These are phyloP conservation scores for Erodium chrysanthum DNA, from an alignment of 441 rosid species.

Conservation along the genomic window DNA sequence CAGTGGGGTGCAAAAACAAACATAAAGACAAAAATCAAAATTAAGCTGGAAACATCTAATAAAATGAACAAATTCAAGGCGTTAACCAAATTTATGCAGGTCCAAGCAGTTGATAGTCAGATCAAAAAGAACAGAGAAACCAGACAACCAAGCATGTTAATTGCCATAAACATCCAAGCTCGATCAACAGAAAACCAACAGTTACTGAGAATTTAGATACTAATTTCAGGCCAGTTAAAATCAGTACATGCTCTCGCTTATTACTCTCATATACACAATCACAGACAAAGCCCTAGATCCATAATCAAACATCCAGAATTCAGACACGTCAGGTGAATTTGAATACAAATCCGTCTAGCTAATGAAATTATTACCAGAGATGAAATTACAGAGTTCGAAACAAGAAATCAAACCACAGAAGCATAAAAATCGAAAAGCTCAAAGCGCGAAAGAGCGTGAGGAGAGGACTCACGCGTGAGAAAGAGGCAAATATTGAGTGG, in stretches of 20 bases:
- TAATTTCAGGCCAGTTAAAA: not conserved
- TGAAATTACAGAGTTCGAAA: too few species aligned
- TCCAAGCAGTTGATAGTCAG: not conserved
- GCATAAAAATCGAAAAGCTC: not conserved
- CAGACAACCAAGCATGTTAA: not conserved
- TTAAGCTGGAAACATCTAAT: not conserved
- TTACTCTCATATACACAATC: not conserved
- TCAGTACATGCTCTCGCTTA: not conserved
- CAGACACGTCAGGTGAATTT: too few species aligned
- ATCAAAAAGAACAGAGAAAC: not conserved
- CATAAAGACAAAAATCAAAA: not conserved
- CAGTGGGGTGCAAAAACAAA: not conserved
- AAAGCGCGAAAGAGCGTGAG: not conserved
- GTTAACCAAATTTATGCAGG: too few species aligned
- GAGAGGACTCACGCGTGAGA: slow-evolving; percentile 2
- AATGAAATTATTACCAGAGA: too few species aligned
- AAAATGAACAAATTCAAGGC: not conserved
- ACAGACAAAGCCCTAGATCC: slow-evolving; percentile 4
- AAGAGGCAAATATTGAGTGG: not conserved
- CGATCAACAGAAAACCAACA: not conserved
- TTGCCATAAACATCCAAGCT: not conserved
- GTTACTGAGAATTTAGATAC: not conserved
- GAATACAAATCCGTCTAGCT: not conserved
- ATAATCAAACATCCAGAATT: not conserved
- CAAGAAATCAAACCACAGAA: too few species aligned